These are phyloP conservation scores for Aureobasidium sp. DNA, from an alignment of 2,329 filamentous ascomycete genomes.

Conservation along the genomic window DNA sequence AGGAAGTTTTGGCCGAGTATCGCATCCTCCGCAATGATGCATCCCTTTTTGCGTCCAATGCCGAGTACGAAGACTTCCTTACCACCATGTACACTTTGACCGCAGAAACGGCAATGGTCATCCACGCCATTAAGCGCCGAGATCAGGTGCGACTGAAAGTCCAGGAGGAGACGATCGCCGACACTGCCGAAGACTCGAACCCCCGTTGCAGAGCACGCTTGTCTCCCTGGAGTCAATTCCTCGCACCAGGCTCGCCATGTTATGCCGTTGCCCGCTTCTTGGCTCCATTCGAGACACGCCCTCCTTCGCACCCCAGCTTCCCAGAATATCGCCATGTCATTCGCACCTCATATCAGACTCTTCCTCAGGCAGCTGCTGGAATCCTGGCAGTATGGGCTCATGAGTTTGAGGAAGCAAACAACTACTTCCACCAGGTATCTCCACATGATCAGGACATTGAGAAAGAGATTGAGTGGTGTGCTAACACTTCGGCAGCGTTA, in stretches of 20 bases:
- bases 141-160: background rate
- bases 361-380: background rate
- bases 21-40: background rate
- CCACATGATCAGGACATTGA: background rate
- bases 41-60: background rate
- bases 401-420: background rate
- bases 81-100: background rate
- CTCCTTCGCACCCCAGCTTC: background rate
- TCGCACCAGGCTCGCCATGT: background rate
- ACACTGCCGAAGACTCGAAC: background rate
- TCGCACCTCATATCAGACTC: background rate
- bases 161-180: background rate
- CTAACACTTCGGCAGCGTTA: background rate
- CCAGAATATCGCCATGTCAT: background rate
- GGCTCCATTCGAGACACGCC: background rate
- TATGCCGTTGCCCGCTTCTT: background rate
- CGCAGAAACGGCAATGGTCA: background rate
- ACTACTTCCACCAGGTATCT: slow-evolving; percentile 1
- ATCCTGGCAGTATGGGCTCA: background rate
- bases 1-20: background rate
- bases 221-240: background rate
- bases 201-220: background rate
- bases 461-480: background rate
- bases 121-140: background rate
- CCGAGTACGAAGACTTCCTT: background rate